Evolutionary conservation across 192 early-diverging fungal genomes (phyloP).

Genomic region (Coemansia sp.): DNA sequence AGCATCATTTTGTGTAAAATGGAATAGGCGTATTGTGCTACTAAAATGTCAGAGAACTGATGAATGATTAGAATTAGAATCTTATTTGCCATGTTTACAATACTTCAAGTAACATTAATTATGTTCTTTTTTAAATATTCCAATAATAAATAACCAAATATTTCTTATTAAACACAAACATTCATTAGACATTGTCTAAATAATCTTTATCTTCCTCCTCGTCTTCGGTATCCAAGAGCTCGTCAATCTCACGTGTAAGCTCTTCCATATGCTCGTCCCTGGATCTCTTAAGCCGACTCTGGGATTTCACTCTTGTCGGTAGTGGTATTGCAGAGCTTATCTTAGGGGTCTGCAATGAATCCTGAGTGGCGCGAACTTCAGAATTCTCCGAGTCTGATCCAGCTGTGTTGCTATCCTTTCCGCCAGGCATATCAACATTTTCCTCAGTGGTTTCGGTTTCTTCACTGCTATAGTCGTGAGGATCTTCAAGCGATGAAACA

Average conservation of each 20-base stretch:
- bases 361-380: neutral
- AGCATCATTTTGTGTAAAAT: too few species aligned
- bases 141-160: too few species aligned
- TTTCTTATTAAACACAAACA: neutral
- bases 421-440: neutral
- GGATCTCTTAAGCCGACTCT: constrained; percentile 42
- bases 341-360: neutral
- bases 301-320: constrained; percentile 14
- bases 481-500: constrained; percentile 35
- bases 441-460: constrained; percentile 19
- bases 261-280: constrained; percentile 42
- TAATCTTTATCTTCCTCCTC: constrained; percentile 14
- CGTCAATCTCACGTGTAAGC: constrained; percentile 51
- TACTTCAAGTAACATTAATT: too few species aligned
- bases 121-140: too few species aligned
- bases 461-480: constrained; percentile 9
- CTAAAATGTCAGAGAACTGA: too few species aligned
- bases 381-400: constrained; percentile 27
- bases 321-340: constrained; percentile 33
- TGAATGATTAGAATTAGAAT: too few species aligned
- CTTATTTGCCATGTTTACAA: too few species aligned
- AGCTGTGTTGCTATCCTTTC: neutral
- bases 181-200: neutral
- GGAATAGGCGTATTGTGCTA: too few species aligned
- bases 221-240: constrained; percentile 41